Conservation (phyloP, 208 protist species). For the Tritrichomonas musculus region DNA sequence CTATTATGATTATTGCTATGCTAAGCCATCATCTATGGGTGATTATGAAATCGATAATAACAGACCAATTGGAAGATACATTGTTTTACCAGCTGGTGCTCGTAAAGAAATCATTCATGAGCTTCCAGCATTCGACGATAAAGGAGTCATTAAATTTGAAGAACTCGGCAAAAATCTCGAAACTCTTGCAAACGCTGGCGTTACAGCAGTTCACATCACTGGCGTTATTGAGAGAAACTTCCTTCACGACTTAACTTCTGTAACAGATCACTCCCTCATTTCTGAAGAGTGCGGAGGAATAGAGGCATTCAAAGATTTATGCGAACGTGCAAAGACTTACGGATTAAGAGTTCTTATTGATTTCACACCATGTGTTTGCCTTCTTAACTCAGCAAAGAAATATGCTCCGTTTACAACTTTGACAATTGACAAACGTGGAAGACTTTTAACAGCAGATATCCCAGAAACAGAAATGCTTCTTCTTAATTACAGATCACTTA, state of each 20-base stretch:
- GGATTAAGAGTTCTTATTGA: background rate
- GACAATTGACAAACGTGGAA: background rate
- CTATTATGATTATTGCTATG: background rate
- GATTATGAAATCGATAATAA: background rate
- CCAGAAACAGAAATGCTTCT: background rate
- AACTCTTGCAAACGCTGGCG: background rate
- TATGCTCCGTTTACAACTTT: conserved; percentile 1
- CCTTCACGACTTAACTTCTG: background rate
- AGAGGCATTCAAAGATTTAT: background rate
- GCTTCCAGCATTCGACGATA: conserved; percentile 21
- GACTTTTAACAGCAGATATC: background rate
- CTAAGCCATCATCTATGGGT: background rate
- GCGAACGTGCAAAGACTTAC: background rate
- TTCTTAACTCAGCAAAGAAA: background rate
- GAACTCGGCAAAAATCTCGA: background rate
- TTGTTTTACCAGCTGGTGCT: background rate
- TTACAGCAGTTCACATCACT: background rate
- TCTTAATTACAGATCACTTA: background rate
- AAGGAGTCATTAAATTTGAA: background rate
- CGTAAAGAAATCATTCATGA: conserved; percentile 25
- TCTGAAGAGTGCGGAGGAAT: background rate
- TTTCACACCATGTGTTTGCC: background rate
- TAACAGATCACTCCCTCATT: conserved; percentile 14
- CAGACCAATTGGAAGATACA: background rate
- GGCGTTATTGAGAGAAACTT: background rate